Evolutionary conservation across 176 grass and related monocot genomes (phyloP), one percentile per base, ranked within the genome.

Genomic region (Cenchrus fungigraminus): DNA sequence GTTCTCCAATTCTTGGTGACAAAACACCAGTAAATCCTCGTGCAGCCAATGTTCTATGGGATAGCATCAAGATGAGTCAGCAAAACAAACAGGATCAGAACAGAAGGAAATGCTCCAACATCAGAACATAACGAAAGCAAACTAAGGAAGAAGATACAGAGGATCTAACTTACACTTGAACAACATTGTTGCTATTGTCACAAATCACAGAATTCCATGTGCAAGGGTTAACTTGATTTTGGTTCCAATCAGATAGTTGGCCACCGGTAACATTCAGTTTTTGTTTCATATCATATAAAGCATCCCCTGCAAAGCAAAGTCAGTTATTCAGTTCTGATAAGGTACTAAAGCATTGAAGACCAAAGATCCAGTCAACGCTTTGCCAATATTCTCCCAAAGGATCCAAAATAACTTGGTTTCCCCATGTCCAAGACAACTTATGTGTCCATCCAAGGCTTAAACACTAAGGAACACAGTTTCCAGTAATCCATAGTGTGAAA

Each of bases 1-100:
- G 87, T 52, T 94, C 91, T 84, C 94, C 94, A 77, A 97, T 94
- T 90, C 82, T 92, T 92, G 92, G 83, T 53, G 94, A 94, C 58
- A 97, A 68, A 77, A 86, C 83, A 52, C 94, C 94, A 31, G 83
- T 83, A 77, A 97, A 97, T 82, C 90, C 94, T 68, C 89, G 91
- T 29, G 86, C 80, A 90, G 92, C 86, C 77, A 97, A 85, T 60
- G 94, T 92, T 86, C 94, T 97, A 78, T 58, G 25, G 25, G n/a
- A 79, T 59, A 82, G 19, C 16, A 77, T 79, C 20, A 68, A 34
- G 53, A 76, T 7, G 14, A 60, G 34, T 55, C 1, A 28, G 17
- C 47, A 71, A 78, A 59, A 50, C 15, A 78, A 43, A 76, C 25
- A 82, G 9, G 37, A 82, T 53, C 19, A 67, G 52, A 57, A 71